Evolutionary conservation across 768 basidiomycete species (phyloP), one percentile per base, ranked within the genome.

Genomic region (Lentinula raphanica): DNA sequence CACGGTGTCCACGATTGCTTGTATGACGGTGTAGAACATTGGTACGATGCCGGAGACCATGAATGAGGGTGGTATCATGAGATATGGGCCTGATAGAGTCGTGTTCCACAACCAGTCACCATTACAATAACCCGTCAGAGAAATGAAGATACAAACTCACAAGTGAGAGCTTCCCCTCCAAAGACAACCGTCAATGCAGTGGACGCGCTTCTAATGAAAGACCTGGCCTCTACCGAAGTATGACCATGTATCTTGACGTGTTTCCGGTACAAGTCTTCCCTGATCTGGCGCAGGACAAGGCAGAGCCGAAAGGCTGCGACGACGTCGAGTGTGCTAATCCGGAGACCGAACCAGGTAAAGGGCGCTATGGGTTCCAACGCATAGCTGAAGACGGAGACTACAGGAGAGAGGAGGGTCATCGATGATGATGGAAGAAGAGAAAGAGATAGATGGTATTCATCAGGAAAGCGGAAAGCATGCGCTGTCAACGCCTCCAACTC

Each of bases 61-160:
- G 74, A 94, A 94, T 8, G 91, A 92, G 0, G 90, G 84, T 1
- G 89, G 79, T 28, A 81, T 63, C 3, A 86, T 80, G 55, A 92
- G 74, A 29, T 85, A 74, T 35, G 88, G 84, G 12, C 78, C 88
- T 90, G 42, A 59, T 27, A 46, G 29, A 13, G 23, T 17, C 46
- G 8, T 44, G 19, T 6, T n/a, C n/a, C n/a, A n/a, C n/a, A n/a
- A 44, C 42, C 19, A 44, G 23, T 7, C 15, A n/a, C 3, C 17
- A 40, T 40, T 40, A 5, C 39, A 19, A 21, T 21, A 2, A 44
- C 13, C n/a, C n/a, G n/a, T n/a, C n/a, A n/a, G n/a, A n/a, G n/a
- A n/a, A n/a, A n/a, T n/a, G n/a, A 44, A n/a, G 23, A 9, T 21
- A 12, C 23, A 11, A 21, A 29, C 56, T 56, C 64, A 88, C 89